Evolutionary conservation across 2,329 filamentous ascomycete genomes (phyloP).

Genomic region (Didymella segeticola): DNA sequence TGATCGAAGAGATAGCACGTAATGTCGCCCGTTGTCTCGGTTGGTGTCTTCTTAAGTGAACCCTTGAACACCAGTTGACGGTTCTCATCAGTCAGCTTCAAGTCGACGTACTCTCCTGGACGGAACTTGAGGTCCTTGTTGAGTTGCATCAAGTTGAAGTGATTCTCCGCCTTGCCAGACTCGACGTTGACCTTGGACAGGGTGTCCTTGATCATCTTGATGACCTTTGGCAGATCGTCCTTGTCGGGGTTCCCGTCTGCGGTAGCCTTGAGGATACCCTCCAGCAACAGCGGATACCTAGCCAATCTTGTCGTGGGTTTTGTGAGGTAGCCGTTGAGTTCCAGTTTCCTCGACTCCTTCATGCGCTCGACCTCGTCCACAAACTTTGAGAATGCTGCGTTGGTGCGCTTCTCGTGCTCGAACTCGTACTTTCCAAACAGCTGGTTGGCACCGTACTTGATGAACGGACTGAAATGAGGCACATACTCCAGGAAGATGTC

Average conservation of each 20-base stretch:
- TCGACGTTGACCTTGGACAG: conserved; percentile 89
- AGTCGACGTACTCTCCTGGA: conserved; percentile 86
- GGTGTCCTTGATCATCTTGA: conserved; percentile 85
- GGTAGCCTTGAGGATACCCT: conserved; percentile 91
- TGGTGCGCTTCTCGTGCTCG: conserved; percentile 90
- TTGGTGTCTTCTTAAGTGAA: conserved; percentile 88
- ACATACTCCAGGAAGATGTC: conserved; percentile 95
- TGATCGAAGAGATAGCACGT: conserved; percentile 97
- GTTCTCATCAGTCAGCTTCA: conserved; percentile 92
- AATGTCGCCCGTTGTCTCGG: conserved; percentile 81
- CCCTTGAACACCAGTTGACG: conserved; percentile 95
- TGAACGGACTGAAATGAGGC: conserved; percentile 93
- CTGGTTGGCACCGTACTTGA: conserved; percentile 94
- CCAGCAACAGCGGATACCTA: conserved; percentile 88
- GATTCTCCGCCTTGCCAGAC: conserved; percentile 95
- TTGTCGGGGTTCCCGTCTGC: conserved; percentile 88
- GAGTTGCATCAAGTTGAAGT: conserved; percentile 91
- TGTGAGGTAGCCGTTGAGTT: conserved; percentile 95
- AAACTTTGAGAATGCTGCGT: conserved; percentile 84
- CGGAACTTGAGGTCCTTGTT: conserved; percentile 92
- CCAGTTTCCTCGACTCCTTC: conserved; percentile 95
- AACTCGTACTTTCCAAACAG: conserved; percentile 98
- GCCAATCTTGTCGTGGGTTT: conserved; percentile 96
- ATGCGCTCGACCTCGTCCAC: conserved; percentile 95
- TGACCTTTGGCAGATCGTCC: conserved; percentile 88